A percentile compares a stretch with the other conserved stretches of the same genome.
Evolutionary conservation across 768 basidiomycete genomes (phyloP).

Genomic region (Mycena venus): DNA sequence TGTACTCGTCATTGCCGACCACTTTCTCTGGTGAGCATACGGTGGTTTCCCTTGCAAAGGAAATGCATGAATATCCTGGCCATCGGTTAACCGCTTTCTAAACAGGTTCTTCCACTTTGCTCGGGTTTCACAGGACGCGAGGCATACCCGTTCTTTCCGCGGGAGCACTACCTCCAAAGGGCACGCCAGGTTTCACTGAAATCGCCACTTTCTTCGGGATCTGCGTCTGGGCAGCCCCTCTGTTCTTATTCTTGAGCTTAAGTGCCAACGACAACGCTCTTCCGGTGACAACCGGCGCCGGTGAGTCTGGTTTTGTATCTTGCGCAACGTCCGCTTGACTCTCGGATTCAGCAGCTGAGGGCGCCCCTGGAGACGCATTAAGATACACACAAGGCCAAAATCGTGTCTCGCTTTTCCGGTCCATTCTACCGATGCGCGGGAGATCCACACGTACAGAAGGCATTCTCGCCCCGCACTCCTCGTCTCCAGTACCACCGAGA

Average conservation of each 20-base stretch:
- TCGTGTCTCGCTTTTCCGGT: conserved; percentile 78
- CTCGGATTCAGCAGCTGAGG: neutral
- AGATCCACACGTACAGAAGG: conserved; percentile 70
- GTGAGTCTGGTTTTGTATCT: conserved; percentile 5
- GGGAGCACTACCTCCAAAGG: conserved; percentile 43
- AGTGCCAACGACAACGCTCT: conserved; percentile 98
- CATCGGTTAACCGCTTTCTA: conserved; percentile 91
- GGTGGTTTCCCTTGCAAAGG: conserved; percentile 76
- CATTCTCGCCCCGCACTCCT: conserved; percentile 76
- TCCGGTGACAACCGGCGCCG: conserved; percentile 72
- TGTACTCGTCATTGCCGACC: conserved; percentile 86
- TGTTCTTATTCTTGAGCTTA: conserved; percentile 95
- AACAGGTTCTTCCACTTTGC: conserved; percentile 98
- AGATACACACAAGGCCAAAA: conserved; percentile 30
- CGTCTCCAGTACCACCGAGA: conserved; percentile 46
- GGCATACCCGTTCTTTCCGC: conserved; percentile 66
- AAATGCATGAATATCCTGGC: conserved; percentile 68
- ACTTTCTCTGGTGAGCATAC: conserved; percentile 97
- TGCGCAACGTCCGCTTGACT: neutral
- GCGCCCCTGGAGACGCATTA: conserved; percentile 8
- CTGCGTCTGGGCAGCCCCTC: conserved; percentile 90
- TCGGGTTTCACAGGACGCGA: conserved; percentile 72
- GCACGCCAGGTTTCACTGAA: conserved; percentile 71
- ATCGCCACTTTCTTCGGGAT: conserved; percentile 88
- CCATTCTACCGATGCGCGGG: conserved; percentile 67